Evolutionary conservation across 2,329 filamentous ascomycete genomes (phyloP).

Genomic region (Pseudocercospora musae): DNA sequence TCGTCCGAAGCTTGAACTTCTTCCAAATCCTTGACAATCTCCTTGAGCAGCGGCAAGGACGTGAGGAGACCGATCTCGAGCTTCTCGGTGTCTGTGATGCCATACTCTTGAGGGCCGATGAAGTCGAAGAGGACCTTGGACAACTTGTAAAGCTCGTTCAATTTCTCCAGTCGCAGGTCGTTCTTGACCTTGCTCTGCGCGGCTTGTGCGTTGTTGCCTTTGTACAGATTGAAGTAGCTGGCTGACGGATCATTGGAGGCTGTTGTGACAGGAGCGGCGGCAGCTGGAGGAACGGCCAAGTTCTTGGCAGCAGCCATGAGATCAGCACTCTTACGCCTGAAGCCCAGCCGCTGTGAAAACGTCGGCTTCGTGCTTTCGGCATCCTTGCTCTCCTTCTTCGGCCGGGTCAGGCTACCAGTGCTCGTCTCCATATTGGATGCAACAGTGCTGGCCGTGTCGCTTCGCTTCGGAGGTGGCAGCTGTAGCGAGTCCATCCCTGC

Average conservation of each 20-base stretch:
- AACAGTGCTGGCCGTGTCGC: constrained; percentile 20
- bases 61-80: constrained; percentile 96
- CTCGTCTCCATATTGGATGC: constrained; percentile 16
- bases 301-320: constrained; percentile 27
- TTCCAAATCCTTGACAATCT: constrained; percentile 95
- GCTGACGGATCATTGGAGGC: constrained; percentile 47
- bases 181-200: constrained; percentile 66
- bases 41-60: constrained; percentile 86
- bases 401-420: neutral
- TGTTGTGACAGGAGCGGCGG: neutral
- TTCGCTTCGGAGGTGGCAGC: constrained; percentile 24
- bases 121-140: constrained; percentile 97
- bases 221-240: constrained; percentile 87
- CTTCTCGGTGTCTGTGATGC: constrained; percentile 92
- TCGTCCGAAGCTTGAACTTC: constrained; percentile 94
- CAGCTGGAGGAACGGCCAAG: constrained; percentile 1
- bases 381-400: constrained; percentile 8
- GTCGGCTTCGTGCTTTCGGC: constrained; percentile 20
- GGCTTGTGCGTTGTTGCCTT: constrained; percentile 61
- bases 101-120: constrained; percentile 97
- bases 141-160: constrained; percentile 88
- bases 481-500: constrained; percentile 14
- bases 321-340: constrained; percentile 52
- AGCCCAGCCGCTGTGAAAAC: constrained; percentile 49
- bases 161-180: constrained; percentile 79